Evolutionary conservation across 371 early-diverging fungal genomes (phyloP), one percentile per base, ranked within the genome.

Genomic region (Mortierella sp.): DNA sequence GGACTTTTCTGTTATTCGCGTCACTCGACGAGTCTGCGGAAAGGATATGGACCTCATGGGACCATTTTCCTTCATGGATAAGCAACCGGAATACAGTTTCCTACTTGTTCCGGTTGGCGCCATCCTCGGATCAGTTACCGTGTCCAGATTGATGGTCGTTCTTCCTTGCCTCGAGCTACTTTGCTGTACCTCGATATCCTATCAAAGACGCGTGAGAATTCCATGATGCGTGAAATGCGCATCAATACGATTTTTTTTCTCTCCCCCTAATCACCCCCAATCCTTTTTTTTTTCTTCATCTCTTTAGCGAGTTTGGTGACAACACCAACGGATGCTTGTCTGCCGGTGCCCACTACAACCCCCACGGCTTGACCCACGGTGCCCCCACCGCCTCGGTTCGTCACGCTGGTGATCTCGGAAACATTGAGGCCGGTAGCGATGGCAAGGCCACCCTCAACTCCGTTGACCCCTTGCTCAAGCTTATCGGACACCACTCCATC

Each of bases 401-500:
- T 65, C 97, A 97, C 85, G 91, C 87, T 51, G 96, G 96, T 65
- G 96, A 97, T 81, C 89, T 96, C 72, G 97, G 96, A 64, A 96
- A 96, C 85, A 74, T 95, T 53, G 66, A 53, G 5, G 93, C 89
- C 15, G 80, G 81, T 43, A 75, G 79, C 7, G 76, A 86, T 62
- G 92, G 93, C 28, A 75, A 70, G 30, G 88, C 89, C 53, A 80
- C 81, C 46, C 68, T 89, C 65, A 72, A 83, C 46, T 28, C 86
- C 53, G 66, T 79, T 16, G 95, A 93, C 70, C 56, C 70, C 7
- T 83, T 83, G 68, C 70, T 94, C 68, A 86, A 88, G 67, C 88
- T 96, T 61, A 84, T 85, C 66, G 95, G 95, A 64, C 85, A 81
- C 19, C 80, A 88, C 81, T 89, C 89, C 74, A 83, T 95, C 72